Conservation (phyloP, 106 monocot species). For the Apostasia shenzhenica region DNA sequence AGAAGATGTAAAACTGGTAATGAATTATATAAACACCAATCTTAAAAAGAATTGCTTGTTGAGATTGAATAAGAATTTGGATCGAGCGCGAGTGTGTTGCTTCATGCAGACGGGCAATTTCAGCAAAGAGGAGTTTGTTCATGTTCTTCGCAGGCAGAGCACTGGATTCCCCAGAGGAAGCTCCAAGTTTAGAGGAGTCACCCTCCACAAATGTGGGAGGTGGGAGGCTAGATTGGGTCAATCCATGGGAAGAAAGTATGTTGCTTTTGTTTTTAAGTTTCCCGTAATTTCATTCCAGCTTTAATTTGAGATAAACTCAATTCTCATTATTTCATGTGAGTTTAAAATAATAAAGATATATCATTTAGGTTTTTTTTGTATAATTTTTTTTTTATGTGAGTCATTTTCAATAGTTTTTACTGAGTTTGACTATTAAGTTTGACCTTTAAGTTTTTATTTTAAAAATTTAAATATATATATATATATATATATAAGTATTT, state of each 20-base stretch:
- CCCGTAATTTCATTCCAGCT: neutral
- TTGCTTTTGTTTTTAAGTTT: neutral
- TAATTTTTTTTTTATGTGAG: too few species aligned
- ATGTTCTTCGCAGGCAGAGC: slow-evolving; percentile 83
- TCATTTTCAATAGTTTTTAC: too few species aligned
- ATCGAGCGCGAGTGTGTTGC: neutral
- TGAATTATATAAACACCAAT: neutral
- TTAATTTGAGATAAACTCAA: neutral
- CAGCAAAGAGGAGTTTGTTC: slow-evolving; percentile 91
- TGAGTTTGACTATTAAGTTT: too few species aligned
- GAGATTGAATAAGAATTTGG: neutral
- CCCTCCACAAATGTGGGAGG: slow-evolving; percentile 28
- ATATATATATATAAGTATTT: too few species aligned
- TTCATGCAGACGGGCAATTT: slow-evolving; percentile 63
- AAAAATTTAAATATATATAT: too few species aligned
- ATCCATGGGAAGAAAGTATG: slow-evolving; percentile 80
- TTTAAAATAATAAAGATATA: too few species aligned
- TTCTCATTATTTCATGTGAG: too few species aligned
- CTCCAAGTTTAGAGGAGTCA: slow-evolving; percentile 91
- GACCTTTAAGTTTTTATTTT: too few species aligned
- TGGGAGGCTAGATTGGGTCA: slow-evolving; percentile 86
- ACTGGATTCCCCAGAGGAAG: slow-evolving; percentile 88
- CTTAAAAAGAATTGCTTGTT: neutral
- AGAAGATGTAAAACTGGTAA: slow-evolving; percentile 49
- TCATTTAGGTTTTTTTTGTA: too few species aligned